A percentile compares a stretch with the other conserved stretches of the same genome.
These are phyloP conservation scores for Coemansia interrupta DNA, from an alignment of 192 early-diverging fungal genomes.

Conservation along the genomic window DNA sequence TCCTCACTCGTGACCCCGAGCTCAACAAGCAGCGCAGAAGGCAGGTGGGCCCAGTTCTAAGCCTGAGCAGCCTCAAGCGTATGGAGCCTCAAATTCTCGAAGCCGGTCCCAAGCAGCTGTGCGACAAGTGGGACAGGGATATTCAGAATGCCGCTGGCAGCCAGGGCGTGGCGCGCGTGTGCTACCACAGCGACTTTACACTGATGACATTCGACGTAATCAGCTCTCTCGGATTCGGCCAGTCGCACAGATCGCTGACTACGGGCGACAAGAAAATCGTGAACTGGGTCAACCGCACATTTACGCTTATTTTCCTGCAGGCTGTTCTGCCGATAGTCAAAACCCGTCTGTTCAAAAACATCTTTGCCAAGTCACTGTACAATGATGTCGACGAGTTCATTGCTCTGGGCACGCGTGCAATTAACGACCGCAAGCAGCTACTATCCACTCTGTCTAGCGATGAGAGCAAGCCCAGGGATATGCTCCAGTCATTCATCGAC, in stretches of 20 bases:
- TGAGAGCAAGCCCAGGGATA: constrained; percentile 18
- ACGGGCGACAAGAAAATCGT: constrained; percentile 27
- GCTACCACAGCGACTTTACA: constrained; percentile 34
- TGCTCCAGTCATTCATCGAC: constrained; percentile 46
- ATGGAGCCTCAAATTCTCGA: constrained; percentile 40
- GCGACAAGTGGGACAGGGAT: constrained; percentile 27
- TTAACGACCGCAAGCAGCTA: constrained; percentile 22
- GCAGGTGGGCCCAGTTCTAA: constrained; percentile 35
- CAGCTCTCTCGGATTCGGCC: constrained; percentile 36
- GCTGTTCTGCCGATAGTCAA: constrained; percentile 23
- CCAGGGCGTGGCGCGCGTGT: constrained; percentile 2
- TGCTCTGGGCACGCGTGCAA: constrained; percentile 16
- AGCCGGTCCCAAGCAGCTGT: constrained; percentile 26
- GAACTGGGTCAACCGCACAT: constrained; percentile 32
- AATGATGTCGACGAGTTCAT: constrained; percentile 19
- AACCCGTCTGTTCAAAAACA: constrained; percentile 9
- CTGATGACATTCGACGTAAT: constrained; percentile 45
- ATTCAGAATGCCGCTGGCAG: constrained; percentile 5
- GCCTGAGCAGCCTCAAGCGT: constrained; percentile 10
- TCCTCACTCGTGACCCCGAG: constrained; percentile 40
- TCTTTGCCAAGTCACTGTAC: constrained; percentile 15
- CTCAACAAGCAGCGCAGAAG: constrained; percentile 27
- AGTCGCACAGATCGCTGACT: constrained; percentile 30
- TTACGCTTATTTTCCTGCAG: constrained; percentile 26
- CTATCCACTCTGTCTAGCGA: background rate